Evolutionary conservation across 2,329 filamentous ascomycete species (phyloP), one percentile per base, ranked within the genome.

Genomic region (Botrytis paeoniae): DNA sequence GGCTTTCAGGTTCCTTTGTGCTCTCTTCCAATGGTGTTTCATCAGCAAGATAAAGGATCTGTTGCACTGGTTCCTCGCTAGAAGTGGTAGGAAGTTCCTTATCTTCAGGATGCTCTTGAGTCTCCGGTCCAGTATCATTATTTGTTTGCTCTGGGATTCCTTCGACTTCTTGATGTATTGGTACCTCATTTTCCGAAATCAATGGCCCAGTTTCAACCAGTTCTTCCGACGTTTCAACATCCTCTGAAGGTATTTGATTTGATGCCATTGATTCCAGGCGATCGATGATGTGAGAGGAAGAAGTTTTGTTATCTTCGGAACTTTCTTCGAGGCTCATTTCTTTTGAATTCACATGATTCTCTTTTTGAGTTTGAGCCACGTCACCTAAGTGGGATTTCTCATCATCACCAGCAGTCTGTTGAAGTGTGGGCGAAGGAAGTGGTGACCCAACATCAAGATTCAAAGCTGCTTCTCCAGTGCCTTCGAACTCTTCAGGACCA

Each of bases 381-480:
- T 41, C 35, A 32, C 1, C 9, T 41, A 7, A 14, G 9, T 54
- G 5, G 18, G 35, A 12, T 1, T 3, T 32, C 39, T 18, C 32
- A 22, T 37, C 54, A 5, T 48, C 20, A 8, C 4, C 18, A 61
- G 12, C 8, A 51, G 39, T 25, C 5, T 39, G 16, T 64, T n/a
- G 37, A 70, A 51, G 3, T 20, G 22, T 64, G 4, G 69, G 59
- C 1, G 69, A 70, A 29, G 59, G 57, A 14, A 63, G 57, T 32
- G 69, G 69, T 18, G 59, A 64, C 18, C 69, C 57, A 45, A 70
- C 41, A 41, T 70, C 41, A 59, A 64, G 39, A 62, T 25, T 70
- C 25, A 70, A 64, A 18, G 22, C n/a, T 18, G 59, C 69, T 32
- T 61, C 43, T 51, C 59, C 69, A 45, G 59, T 39, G 18, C 69